Base-by-base conservation (phyloP, 169 alveolate genomes). In the Eimeria sp. region DNA sequence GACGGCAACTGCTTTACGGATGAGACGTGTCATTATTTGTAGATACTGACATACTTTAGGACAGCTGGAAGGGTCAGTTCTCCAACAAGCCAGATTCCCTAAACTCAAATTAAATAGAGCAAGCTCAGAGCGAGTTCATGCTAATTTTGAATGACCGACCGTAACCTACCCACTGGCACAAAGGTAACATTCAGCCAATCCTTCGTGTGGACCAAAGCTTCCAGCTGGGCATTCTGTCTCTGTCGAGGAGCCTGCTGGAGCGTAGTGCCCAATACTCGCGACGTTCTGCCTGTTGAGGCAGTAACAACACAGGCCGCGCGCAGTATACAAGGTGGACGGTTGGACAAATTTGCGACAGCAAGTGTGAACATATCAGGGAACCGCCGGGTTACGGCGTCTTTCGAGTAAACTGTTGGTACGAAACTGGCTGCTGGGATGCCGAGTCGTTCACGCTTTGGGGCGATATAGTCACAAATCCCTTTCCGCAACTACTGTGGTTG, bases 131-230 rank as follows among this genome's bases (percentile, higher is more conserved):
- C 27, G 6, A 9, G 25, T 54, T 33, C 52, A 71, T 33, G 30
- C 80, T 30, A 37, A 37, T 4, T 1, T 71, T 66, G 76, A 52
- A 16, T 25, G 16, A 27, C 80, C 80, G 0, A 54, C 13, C 10
- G 62, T 33, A 25, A 83, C 88, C 13, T 68, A 62, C 87, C 96
- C 96, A 33, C 66, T 76, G 74, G 96, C 88, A 43, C 96, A 93
- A 49, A 54, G 89, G 40, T 64, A 80, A 52, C 96, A 93, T 43
- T 93, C 94, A 37, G 94, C 96, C 76, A 80, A 68, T 8, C 89
- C 96, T 20, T n/a, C 82, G 54, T 58, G 77, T 52, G 68, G 76
- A 8, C 89, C 68, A 46, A 91, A 91, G 40, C 89, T 82, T 30
- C 96, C 96, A 4, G 94, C 62, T 25, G 91, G 96, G 89, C 96